These are phyloP conservation scores for Blastocystis hominis DNA, from an alignment of 352 stramenopile genomes.

Conservation along the genomic window DNA sequence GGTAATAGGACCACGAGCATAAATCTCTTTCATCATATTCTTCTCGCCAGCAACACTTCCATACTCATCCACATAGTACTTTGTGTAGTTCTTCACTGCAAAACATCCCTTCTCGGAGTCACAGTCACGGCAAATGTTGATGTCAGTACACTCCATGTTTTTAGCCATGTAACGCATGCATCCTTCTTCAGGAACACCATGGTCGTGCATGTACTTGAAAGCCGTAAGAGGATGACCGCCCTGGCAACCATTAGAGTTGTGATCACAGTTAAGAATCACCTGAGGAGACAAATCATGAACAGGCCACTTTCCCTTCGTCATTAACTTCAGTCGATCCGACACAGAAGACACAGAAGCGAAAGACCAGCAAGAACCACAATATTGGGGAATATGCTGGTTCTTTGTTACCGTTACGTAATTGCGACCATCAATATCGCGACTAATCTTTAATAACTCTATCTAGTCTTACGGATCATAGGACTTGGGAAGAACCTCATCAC, in stretches of 20 bases:
- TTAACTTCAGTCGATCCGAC: constrained; percentile 62
- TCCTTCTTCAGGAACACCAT: constrained; percentile 84
- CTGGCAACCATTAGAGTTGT: constrained; percentile 76
- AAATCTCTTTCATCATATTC: constrained; percentile 91
- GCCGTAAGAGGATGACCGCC: constrained; percentile 79
- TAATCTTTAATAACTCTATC: neutral
- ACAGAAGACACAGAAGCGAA: constrained; percentile 65
- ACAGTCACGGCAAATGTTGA: constrained; percentile 85
- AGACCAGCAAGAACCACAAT: constrained; percentile 77
- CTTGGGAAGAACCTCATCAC: constrained; percentile 2
- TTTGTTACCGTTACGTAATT: constrained; percentile 90
- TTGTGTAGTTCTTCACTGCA: constrained; percentile 79
- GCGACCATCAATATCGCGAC: constrained; percentile 77
- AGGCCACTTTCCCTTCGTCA: constrained; percentile 59
- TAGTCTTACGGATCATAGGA: constrained; percentile 37
- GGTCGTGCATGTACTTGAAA: constrained; percentile 81
- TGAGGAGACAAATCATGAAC: constrained; percentile 74
- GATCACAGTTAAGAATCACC: constrained; percentile 73
- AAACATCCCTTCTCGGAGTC: constrained; percentile 66
- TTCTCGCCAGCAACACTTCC: constrained; percentile 77
- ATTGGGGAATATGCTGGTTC: constrained; percentile 93
- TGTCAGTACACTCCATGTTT: constrained; percentile 71
- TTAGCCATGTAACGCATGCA: constrained; percentile 84
- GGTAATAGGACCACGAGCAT: constrained; percentile 80
- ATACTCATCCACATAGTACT: constrained; percentile 86